Evolutionary conservation across 2,329 filamentous ascomycete species (phyloP), one percentile per base, ranked within the genome.

Genomic region (Colletotrichum agaves): DNA sequence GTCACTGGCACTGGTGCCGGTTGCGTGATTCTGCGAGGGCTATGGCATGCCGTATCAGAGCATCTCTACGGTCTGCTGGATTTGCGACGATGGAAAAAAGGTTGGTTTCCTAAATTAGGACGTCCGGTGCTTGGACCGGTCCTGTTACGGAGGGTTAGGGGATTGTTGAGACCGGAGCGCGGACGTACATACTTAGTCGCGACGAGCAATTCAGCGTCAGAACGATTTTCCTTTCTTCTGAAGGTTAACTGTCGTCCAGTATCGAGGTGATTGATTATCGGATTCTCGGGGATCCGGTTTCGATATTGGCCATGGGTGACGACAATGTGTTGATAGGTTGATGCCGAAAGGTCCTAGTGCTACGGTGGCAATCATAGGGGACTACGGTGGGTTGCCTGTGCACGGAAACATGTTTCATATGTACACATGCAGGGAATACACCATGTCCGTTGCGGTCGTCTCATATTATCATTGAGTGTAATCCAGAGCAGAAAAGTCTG

Each of bases 371-470:
- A 31, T 31, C 23, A 52, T 43, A 43, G 41, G 49, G 57, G 56
- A 35, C 23, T 31, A 7, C 46, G 64, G 64, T 67, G 61, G 53
- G 53, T 47, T 46, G 60, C 41, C 46, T 39, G 21, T 49, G 52
- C 44, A 63, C 37, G 39, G 44, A 63, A 63, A 53, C 64, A 53
- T 67, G 64, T 67, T 63, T 67, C 64, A 55, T 56, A 47, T 61
- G 58, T 19, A 19, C 17, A 23, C 44, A 67, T 52, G 59, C 44
- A 46, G 5, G 58, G 50, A 11, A 59, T 53, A n/a, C 58, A n/a
- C 15, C n/a, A 44, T 39, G 35, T 27, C 44, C 35, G 8, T n/a
- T 17, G 21, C 37, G 27, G 43, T 44, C 63, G 35, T 56, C 63
- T 49, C 47, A 61, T 47, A 47, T 47, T 27, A 35, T 50, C 46